Evolutionary conservation across 2,329 filamentous ascomycete genomes (phyloP), one percentile per base, ranked within the genome.

Genomic region (Pseudovirgaria hyperparasitica): DNA sequence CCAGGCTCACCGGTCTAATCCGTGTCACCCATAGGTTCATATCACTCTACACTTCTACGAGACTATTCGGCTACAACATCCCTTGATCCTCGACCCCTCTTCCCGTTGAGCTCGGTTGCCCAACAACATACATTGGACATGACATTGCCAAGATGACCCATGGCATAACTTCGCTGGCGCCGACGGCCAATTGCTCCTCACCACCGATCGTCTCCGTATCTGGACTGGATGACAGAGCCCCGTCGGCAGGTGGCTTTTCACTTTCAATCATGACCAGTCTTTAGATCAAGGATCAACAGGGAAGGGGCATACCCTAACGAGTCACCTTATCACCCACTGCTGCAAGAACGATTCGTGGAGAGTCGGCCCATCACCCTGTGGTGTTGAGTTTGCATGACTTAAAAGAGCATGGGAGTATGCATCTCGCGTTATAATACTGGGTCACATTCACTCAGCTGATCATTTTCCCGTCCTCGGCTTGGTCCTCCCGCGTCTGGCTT

Each of bases 261-360:
- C n/a, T n/a, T n/a, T 37, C 38, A 40, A 33, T 32, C 28, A 34
- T 26, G 26, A 20, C 30, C 40, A 40, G 28, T 43, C 40, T 50
- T 48, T 50, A 42, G 45, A 29, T 40, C 47, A 48, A 43, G 32
- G 33, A 26, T 35, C 33, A 32, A 36, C 39, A 31, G 40, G 40
- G 33, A 42, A 31, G 40, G 50, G 41, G 38, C 48, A 50, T 52
- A n/a, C 43, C 38, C 44, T 41, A 39, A 37, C 57, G 58, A 63
- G 59, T 63, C 56, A 62, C 54, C 56, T 61, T 62, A 61, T 61
- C 58, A 46, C 35, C 39, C 34, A 35, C 38, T 42, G 39, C 52
- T 60, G 57, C 56, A 57, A 43, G 44, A 38, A 37, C 40, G 42
- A 34, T 39, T 44, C 37, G 37, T 39, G 41, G 46, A 38, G 29